Base-by-base conservation (phyloP, 2,329 filamentous ascomycete genomes). In the Alternaria triticina region DNA sequence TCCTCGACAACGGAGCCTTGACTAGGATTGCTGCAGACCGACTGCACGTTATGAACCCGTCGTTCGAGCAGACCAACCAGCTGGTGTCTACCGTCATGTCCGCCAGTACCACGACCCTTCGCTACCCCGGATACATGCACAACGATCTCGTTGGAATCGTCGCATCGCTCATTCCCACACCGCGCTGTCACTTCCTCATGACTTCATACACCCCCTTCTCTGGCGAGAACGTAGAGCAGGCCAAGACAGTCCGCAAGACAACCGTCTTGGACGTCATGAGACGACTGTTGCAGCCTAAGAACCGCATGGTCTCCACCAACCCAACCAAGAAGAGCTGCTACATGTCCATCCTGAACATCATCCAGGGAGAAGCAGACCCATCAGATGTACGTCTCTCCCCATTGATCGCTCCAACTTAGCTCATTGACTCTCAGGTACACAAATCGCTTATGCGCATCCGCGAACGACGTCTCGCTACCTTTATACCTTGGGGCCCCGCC, bases 51-150 rank as follows among this genome's bases (percentile, higher is more conserved):
- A 94, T 97, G 81, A 92, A 97, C 77, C 94, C 96, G 0, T 97
- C 94, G 0, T 97, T 97, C 79, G 91, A 97, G 73, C 96, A 99
- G 80, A 99, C 96, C 2, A 99, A 99, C 79, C 96, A 98, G 80
- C 86, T 99, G 36, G 95, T 75, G 5, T 96, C 94, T 8, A 99
- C 96, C 1, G 96, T 99, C 79, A 99, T 99, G 96, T 97, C 94
- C 36, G 96, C 96, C 43, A 96, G 93, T 77, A 99, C 96, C 5
- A 98, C 95, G 10, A 97, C 96, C 3, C 88, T 99, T 54, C 89
- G 96, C 77, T 99, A 99, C 79, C 96, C 96, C 1, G 96, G 96
- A 43, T 99, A 99, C 83, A 99, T 99, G 96, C 96, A 99, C 85
- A 99, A 99, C 81, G 96, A 99, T 78, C 90, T 99, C 15, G 94